Evolutionary conservation across 495 filamentous ascomycete genomes (phyloP).

Genomic region (Daldinia grandis): DNA sequence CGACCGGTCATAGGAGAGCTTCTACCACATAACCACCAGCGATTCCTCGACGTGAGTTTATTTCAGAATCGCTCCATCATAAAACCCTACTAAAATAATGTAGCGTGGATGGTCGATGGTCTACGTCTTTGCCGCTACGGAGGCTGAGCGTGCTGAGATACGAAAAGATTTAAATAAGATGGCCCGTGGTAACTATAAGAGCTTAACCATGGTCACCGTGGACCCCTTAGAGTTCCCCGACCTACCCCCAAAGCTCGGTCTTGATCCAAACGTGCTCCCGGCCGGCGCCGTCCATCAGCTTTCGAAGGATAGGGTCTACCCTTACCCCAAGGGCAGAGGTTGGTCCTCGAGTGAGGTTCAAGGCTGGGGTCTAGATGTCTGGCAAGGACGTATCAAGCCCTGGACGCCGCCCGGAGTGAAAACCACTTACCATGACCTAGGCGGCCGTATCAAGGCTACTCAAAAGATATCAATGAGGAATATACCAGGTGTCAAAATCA

Average conservation of each 20-base stretch:
- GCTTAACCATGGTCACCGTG: constrained; percentile 49
- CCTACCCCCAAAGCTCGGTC: constrained; percentile 47
- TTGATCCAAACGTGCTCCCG: constrained; percentile 40
- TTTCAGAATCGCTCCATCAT: background rate
- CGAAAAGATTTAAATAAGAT: constrained; percentile 47
- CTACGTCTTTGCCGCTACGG: constrained; percentile 52
- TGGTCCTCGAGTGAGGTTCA: constrained; percentile 39
- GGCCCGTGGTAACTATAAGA: constrained; percentile 52
- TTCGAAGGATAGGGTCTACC: constrained; percentile 48
- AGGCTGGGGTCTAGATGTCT: constrained; percentile 48
- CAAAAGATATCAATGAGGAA: constrained; percentile 38
- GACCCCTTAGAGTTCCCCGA: constrained; percentile 55
- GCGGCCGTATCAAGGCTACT: constrained; percentile 33
- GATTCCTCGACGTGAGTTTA: constrained; percentile 49
- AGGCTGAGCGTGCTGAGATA: constrained; percentile 41
- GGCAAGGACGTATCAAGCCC: constrained; percentile 45
- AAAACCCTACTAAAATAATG: background rate
- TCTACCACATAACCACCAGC: constrained; percentile 47
- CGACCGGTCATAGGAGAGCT: constrained; percentile 52
- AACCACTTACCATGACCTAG: constrained; percentile 41
- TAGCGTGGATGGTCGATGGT: constrained; percentile 53
- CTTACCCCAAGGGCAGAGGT: constrained; percentile 41
- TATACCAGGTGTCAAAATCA: constrained; percentile 46
- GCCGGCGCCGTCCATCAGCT: constrained; percentile 49
- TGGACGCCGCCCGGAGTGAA: constrained; percentile 47